Conservation (phyloP, 345 rosid genomes). For the Citrus maxima region DNA sequence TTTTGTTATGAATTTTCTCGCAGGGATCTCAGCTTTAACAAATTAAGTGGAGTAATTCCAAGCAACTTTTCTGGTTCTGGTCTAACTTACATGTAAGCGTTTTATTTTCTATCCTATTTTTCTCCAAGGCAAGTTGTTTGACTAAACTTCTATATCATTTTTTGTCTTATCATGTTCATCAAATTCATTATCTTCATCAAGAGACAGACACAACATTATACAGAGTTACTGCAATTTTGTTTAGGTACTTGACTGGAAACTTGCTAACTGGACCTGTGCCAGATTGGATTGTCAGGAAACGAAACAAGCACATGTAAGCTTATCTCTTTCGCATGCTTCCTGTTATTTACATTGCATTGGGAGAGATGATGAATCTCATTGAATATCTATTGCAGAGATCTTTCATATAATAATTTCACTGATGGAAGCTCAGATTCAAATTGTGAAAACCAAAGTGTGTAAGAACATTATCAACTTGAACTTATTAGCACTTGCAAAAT, state of each 20-base stretch:
- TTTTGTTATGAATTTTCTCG: not conserved
- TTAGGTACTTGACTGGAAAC: constrained; percentile 38
- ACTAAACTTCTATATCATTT: not conserved
- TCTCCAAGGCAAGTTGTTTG: not conserved
- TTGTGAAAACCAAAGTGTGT: constrained; percentile 12
- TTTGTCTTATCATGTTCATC: not conserved
- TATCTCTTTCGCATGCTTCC: too few species aligned
- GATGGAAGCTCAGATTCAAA: not conserved
- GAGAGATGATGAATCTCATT: not conserved
- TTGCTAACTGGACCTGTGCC: constrained; percentile 24
- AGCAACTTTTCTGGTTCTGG: not conserved
- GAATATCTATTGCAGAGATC: constrained; percentile 24
- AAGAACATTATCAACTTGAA: constrained; percentile 7
- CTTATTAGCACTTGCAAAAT: not conserved
- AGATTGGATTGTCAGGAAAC: too few species aligned
- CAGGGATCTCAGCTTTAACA: constrained; percentile 55
- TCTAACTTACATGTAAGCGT: constrained; percentile 12
- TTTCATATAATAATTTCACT: constrained; percentile 36
- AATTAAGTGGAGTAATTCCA: constrained; percentile 35
- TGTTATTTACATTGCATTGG: too few species aligned
- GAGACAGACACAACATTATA: too few species aligned
- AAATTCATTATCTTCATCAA: too few species aligned
- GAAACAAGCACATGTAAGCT: too few species aligned
- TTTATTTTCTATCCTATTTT: not conserved
- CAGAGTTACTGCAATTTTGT: not conserved